Percentiles rank a stretch among this genome's conserved stretches.
phyloP scores from a whole-genome alignment of 495 filamentous ascomycete species.

The Penicillium roqueforti region DNA sequence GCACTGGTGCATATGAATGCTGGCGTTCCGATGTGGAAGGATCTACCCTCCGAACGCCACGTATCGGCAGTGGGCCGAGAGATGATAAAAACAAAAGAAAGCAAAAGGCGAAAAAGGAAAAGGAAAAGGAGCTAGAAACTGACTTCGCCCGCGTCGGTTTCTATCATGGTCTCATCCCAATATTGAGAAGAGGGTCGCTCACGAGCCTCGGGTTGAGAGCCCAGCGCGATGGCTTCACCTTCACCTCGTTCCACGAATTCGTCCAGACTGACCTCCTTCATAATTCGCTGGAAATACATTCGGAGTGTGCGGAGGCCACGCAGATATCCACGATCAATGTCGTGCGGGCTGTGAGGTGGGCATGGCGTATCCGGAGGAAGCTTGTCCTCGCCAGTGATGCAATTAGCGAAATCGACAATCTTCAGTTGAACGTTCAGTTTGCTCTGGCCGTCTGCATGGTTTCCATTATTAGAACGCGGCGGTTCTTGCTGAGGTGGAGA shows the following conservation, averaged over 20 bases:
- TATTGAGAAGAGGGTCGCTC: slow-evolving; percentile 33
- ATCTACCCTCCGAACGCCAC: slow-evolving; percentile 20
- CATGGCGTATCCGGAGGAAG: slow-evolving; percentile 60
- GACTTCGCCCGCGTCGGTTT: slow-evolving; percentile 44
- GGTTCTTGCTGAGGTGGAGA: slow-evolving; percentile 13
- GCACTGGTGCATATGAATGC: slow-evolving; percentile 10
- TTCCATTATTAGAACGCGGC: slow-evolving; percentile 18
- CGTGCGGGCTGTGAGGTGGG: slow-evolving; percentile 73
- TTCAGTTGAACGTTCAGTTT: slow-evolving; percentile 70
- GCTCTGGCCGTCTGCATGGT: slow-evolving; percentile 44
- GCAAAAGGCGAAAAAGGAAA: neutral
- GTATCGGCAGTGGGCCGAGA: slow-evolving; percentile 3
- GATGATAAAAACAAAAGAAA: slow-evolving; percentile 6
- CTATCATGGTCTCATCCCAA: slow-evolving; percentile 44
- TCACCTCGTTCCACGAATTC: slow-evolving; percentile 48
- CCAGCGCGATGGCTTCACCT: slow-evolving; percentile 40
- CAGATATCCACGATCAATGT: slow-evolving; percentile 85
- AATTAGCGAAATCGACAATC: slow-evolving; percentile 98
- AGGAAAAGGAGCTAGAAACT: slow-evolving; percentile 33
- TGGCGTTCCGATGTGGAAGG: slow-evolving; percentile 5
- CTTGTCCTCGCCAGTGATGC: slow-evolving; percentile 80
- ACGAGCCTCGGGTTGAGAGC: slow-evolving; percentile 27
- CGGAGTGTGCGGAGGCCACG: slow-evolving; percentile 75
- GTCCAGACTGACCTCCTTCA: slow-evolving; percentile 68
- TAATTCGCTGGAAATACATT: slow-evolving; percentile 83